Evolutionary conservation across 176 grass and related monocot genomes (phyloP), one percentile per base, ranked within the genome.

Genomic region (Cocos nucifera): DNA sequence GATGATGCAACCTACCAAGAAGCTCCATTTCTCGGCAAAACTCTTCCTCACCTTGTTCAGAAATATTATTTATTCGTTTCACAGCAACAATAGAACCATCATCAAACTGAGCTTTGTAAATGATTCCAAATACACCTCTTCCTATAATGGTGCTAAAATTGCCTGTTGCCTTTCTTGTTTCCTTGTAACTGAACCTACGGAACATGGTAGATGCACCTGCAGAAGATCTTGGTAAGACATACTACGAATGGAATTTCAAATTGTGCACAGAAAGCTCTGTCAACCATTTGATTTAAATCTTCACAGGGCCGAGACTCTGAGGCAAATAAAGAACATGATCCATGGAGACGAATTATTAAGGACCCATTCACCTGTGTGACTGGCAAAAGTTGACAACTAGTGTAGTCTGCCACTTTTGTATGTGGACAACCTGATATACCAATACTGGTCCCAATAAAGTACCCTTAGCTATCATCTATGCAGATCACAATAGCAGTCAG

Each of bases 1-100:
- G 93, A 75, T 98, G 93, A 44, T 98, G 93, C 64, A 98, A 69
- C 66, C 93, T 90, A 54, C 87, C 87, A 19, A 98, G 77, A 54
- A 98, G 84, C 74, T 98, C 93, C 64, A 98, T 98, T 82, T 98
- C 87, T 53, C 73, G 55, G 50, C 93, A 92, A 66, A 98, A 98
- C 48, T 98, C 93, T 78, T 92, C 93, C 79, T 98, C 93, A 0
- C 87, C 93, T 65, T 98, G 84, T 59, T 81, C 88, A 28, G 81
- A 98, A 65, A 92, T 78, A 71, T 98, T 98, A 77, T 88, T 77
- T 88, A 98, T 98, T 73, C 93, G 70, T 72, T 98, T 98, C 22
- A 92, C 93, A 0, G 93, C 87, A 6, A 55, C 66, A 51, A 89
- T 30, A 64, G 93, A 81, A 57, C 93, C 87, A 77, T 92, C 93